Base-by-base conservation (phyloP, 1,284 basidiomycete species). In the Trichosporon faecale region DNA sequence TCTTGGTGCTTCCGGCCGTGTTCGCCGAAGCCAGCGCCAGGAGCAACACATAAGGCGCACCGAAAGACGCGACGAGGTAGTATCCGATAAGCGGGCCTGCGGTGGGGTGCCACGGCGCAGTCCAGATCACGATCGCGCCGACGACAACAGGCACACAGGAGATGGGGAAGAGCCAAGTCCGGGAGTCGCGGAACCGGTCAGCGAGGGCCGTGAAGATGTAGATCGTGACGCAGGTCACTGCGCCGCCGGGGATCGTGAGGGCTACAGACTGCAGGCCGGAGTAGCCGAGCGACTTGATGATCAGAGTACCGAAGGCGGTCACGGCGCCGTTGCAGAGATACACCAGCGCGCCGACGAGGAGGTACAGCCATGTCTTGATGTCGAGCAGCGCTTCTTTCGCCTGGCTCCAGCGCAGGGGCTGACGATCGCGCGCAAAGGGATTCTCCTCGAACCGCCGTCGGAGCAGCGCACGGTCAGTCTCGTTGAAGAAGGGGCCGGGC, bases 71-170 rank as follows among this genome's bases (percentile, higher is more conserved):
- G 9, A 80, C 76, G 16, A 85, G 78, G 70, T 85, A 86, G 75
- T 84, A 86, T 0, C 86, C 86, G 21, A 86, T 85, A 14, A 87
- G 74, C 0, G 86, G 85, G 0, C 85, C 80, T 1, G 81, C 85
- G 0, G 81, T 79, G 35, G 84, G 81, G 14, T 72, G 69, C 84
- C 85, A 86, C 29, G 84, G 77, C 1, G 83, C 85, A 16, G 79
- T 79, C 85, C 86, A 87, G 72, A 84, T 83, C 71, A 83, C 77
- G n/a, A 84, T 75, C 0, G 84, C 82, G 18, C 86, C 86, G 27
- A 84, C 79, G 37, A 86, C 79, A 21, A 86, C 84, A 12, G 86
- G 86, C 6, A 87, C 71, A 68, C 85, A 86, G 5, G 81, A 83
- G 12, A 85, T 64, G 2, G 85, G 83, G 44, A 86, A 77, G 33